Conservation (phyloP, 2,329 filamentous ascomycete species). For the Alternaria tenuissima region DNA sequence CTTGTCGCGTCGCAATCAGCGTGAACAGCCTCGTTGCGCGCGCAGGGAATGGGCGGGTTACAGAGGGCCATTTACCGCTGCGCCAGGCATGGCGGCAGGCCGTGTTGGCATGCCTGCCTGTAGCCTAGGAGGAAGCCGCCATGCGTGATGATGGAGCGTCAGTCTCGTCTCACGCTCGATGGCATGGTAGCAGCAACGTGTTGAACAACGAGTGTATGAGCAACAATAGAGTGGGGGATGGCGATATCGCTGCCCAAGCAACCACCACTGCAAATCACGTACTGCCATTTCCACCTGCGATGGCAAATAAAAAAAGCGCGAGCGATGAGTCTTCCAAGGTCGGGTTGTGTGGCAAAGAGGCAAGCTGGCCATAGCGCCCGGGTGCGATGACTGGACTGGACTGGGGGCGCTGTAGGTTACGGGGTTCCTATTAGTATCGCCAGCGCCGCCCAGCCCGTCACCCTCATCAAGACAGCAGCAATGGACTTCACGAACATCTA, state of each 20-base stretch:
- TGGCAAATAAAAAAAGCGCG: conserved; percentile 6
- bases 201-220: background rate
- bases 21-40: conserved; percentile 19
- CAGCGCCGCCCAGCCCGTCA: conserved; percentile 35
- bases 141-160: conserved; percentile 27
- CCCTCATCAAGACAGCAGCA: conserved; percentile 41
- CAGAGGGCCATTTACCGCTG: conserved; percentile 16
- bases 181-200: background rate
- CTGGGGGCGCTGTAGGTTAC: conserved; percentile 29
- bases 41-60: conserved; percentile 4
- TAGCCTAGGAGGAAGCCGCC: conserved; percentile 15
- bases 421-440: conserved; percentile 42
- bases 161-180: conserved; percentile 18
- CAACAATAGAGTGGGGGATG: background rate
- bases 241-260: conserved; percentile 3
- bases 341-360: conserved; percentile 31
- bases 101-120: conserved; percentile 25
- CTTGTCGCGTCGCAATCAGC: conserved; percentile 21
- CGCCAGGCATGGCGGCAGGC: conserved; percentile 30
- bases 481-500: conserved; percentile 46
- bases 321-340: conserved; percentile 30
- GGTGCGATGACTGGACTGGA: conserved; percentile 37
- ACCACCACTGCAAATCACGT: conserved; percentile 8
- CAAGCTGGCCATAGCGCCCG: conserved; percentile 29
- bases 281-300: background rate